These are phyloP conservation scores for Vitis rotundifolia DNA, from an alignment of 164 flowering plant genomes.

Conservation along the genomic window DNA sequence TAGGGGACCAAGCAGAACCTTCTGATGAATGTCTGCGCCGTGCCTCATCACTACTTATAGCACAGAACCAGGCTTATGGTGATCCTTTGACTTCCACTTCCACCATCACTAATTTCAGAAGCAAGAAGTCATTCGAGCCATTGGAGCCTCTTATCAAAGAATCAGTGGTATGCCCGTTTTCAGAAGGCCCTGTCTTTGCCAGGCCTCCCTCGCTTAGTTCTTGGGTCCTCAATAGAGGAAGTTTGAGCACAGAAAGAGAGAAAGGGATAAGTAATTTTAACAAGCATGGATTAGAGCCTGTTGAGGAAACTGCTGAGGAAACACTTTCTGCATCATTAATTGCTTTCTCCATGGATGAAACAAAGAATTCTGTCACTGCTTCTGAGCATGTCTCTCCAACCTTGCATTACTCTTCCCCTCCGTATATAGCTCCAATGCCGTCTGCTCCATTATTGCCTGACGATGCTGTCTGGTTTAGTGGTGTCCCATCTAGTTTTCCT, in stretches of 20 bases:
- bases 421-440: constrained; percentile 56
- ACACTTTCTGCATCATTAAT: constrained; percentile 28
- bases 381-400: constrained; percentile 20
- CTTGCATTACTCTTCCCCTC: constrained; percentile 25
- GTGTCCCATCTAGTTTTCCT: constrained; percentile 19
- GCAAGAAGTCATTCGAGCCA: constrained; percentile 27
- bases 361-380: constrained; percentile 15
- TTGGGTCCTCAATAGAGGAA: constrained; percentile 64
- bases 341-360: constrained; percentile 39
- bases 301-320: constrained; percentile 44
- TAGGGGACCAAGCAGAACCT: constrained; percentile 14
- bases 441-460: constrained; percentile 76
- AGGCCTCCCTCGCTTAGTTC: constrained; percentile 83
- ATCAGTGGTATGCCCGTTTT: constrained; percentile 16
- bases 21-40: constrained; percentile 57
- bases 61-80: constrained; percentile 23
- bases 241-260: constrained; percentile 20
- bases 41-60: constrained; percentile 43
- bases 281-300: constrained; percentile 28
- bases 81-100: constrained; percentile 18
- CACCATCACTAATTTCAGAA: constrained; percentile 18
- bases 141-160: constrained; percentile 31
- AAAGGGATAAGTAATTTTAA: constrained; percentile 14
- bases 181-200: constrained; percentile 31
- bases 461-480: constrained; percentile 50